Base-by-base conservation (phyloP, 2,329 filamentous ascomycete genomes). In the Alternaria rosae region DNA sequence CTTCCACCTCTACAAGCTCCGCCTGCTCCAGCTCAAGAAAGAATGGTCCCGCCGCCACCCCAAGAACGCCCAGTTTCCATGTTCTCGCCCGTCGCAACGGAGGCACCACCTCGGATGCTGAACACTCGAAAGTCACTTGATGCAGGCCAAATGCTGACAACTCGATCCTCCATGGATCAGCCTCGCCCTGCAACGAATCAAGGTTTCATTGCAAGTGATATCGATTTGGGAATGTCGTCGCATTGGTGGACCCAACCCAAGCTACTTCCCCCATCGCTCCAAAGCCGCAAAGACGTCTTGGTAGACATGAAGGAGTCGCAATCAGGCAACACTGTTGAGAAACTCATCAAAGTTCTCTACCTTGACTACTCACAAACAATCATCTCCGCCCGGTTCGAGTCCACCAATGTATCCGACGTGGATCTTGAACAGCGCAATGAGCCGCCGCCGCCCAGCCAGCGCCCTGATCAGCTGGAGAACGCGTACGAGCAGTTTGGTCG, bases 291-390 rank as follows among this genome's bases (percentile, higher is more conserved):
- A 70, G 95, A 99, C 76, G 85, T 98, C 15, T 87, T 93, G 55
- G 91, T 88, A 54, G 93, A 98, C 78, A 86, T 90, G 21, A 92
- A 97, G 67, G 92, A 97, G 75, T 88, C 89, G 1, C 87, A 89
- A 13, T 90, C 90, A 26, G 89, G 91, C 25, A 90, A 89, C 76
- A 88, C 88, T 1, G 83, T 97, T 20, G 92, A 90, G 7, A 94
- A 94, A 68, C 89, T 94, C 62, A 85, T 97, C 43, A 95, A 91
- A 70, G 84, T 98, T n/a, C 82, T 99, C 9, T 99, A 92, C 82
- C 90, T 93, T 73, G 95, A 99, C 81, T 99, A 99, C 79, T 97
- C 94, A 17, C 95, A 98, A 77, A 98, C 94, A 0, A 85, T 96
- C 66, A 87, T 99, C 72, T 93, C 90, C 0, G 91, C 90, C 17